Conservation (phyloP, 306 rosid genomes). For the Phaseolus lunatus region DNA sequence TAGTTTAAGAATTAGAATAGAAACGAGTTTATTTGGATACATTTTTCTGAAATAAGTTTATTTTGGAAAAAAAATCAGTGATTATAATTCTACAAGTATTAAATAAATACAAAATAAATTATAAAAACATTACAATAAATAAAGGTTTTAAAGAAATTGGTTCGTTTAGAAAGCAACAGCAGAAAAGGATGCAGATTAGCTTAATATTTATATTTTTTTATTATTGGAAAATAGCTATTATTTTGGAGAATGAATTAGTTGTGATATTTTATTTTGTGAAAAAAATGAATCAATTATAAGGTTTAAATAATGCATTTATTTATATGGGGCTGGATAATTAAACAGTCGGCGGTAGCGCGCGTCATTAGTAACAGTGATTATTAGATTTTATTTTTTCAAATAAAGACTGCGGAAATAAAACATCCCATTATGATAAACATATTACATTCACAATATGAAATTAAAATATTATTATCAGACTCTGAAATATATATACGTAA, state of each 20-base stretch:
- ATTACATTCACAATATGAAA: neutral
- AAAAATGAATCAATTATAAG: neutral
- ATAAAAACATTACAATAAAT: neutral
- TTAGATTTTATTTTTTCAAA: neutral
- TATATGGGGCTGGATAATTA: neutral
- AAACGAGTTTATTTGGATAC: no score
- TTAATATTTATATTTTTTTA: no score
- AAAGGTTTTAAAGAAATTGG: neutral
- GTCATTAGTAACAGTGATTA: conserved; percentile 1
- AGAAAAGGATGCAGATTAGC: no score
- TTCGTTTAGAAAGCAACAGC: neutral
- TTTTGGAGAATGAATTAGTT: neutral
- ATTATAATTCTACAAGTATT: neutral
- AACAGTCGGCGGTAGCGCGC: neutral
- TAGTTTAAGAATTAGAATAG: no score
- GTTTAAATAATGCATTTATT: neutral
- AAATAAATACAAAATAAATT: neutral
- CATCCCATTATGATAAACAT: neutral
- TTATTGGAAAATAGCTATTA: neutral
- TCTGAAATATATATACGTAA: neutral
- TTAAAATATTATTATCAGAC: neutral
- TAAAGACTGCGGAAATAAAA: neutral
- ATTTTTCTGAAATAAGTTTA: no score
- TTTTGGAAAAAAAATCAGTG: no score
- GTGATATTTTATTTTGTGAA: neutral